These are phyloP conservation scores for Dactylis glomerata DNA, from an alignment of 176 grass and related monocot genomes.

Conservation along the genomic window DNA sequence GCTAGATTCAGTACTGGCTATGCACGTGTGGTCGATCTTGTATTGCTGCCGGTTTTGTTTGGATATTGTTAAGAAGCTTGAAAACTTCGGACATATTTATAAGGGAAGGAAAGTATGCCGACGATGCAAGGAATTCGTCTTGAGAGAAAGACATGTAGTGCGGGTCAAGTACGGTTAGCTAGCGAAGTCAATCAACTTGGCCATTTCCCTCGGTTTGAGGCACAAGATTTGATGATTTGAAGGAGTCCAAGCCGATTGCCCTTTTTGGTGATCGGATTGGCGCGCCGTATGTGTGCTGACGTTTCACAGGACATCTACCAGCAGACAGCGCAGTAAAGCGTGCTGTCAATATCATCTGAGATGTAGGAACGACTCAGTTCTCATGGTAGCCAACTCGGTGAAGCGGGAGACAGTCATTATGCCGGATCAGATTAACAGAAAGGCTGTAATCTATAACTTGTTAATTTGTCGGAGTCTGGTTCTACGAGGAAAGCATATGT, in stretches of 20 bases:
- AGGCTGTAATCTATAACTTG: no score
- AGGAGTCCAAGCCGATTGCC: background rate
- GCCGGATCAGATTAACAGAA: no score
- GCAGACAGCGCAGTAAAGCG: background rate
- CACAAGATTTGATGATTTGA: conserved; percentile 31
- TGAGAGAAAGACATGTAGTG: background rate
- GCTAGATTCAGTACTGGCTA: background rate
- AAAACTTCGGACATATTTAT: conserved; percentile 23
- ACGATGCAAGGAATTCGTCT: background rate
- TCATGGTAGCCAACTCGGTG: background rate
- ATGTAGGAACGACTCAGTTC: background rate
- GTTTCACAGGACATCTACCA: background rate
- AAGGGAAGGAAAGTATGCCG: background rate
- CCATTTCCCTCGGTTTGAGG: conserved; percentile 18
- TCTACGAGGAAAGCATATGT: no score
- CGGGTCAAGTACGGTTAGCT: background rate
- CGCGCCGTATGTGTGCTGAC: background rate
- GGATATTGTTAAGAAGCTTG: background rate
- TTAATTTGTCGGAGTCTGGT: no score
- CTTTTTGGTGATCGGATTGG: background rate
- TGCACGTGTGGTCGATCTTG: background rate
- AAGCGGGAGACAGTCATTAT: background rate
- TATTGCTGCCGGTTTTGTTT: background rate
- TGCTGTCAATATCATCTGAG: background rate
- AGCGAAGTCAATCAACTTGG: conserved; percentile 18